phyloP scores from a whole-genome alignment of 1,284 basidiomycete species.

The Microstroma glucosiphilum region DNA sequence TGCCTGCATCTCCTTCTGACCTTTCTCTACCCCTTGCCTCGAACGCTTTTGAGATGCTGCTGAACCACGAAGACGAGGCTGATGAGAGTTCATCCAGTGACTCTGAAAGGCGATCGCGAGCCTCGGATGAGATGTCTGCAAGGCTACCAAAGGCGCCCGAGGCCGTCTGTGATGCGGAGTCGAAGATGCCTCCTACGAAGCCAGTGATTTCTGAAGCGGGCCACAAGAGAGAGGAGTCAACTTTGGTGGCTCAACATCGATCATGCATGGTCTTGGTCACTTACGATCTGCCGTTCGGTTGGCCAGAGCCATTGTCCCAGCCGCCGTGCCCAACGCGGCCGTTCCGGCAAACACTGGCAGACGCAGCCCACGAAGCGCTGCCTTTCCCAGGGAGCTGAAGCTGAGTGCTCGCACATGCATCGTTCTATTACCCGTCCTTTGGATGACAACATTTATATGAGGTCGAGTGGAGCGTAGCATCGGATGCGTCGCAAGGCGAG shows the following conservation, averaged over 20 bases:
- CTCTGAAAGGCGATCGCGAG: slow-evolving; percentile 12
- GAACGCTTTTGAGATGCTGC: not conserved
- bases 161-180: slow-evolving; percentile 26
- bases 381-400: slow-evolving; percentile 42
- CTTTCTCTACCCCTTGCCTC: not conserved
- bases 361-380: slow-evolving; percentile 34
- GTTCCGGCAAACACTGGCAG: slow-evolving; percentile 39
- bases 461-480: no score
- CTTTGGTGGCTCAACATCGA: no score
- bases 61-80: slow-evolving; percentile 12
- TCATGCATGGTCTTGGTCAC: no score
- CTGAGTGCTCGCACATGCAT: slow-evolving; percentile 44
- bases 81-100: slow-evolving; percentile 23
- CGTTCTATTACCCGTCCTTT: no score
- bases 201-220: slow-evolving; percentile 29
- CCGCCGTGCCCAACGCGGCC: slow-evolving; percentile 32
- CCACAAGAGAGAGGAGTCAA: slow-evolving; percentile 32
- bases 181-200: slow-evolving; percentile 26
- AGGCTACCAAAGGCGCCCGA: slow-evolving; percentile 24
- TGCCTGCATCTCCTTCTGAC: not conserved
- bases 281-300: slow-evolving; percentile 45
- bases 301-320: slow-evolving; percentile 34
- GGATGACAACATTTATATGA: no score
- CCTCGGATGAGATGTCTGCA: slow-evolving; percentile 23
- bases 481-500: not conserved